Base-by-base conservation (phyloP, 1,284 basidiomycete species). In the Pseudozyma sp. region DNA sequence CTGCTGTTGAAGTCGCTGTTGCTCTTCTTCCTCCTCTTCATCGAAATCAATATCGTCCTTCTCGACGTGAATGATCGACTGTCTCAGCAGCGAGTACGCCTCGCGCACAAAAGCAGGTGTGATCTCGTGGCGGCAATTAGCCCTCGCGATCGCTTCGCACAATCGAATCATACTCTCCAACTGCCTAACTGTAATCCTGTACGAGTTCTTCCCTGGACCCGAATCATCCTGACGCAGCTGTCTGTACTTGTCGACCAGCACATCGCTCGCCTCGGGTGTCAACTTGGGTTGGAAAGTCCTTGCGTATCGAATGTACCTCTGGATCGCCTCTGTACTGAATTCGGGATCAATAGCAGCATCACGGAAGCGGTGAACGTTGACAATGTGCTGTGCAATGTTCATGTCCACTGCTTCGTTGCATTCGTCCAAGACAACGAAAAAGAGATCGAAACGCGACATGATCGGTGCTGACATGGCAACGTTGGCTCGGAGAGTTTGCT, bases 51-150 rank as follows among this genome's bases (percentile, higher is more conserved):
- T 92, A 80, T 99, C 96, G 83, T 99, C 97, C 86, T 98, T 95
- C 85, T 99, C 97, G 73, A 99, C 96, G 82, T 99, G 97, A 80
- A 99, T 98, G 86, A 99, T 99, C 3, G 95, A 98, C 86, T 98
- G 95, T 40, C 93, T 90, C 19, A 99, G 88, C 13, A 99, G 90
- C 34, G 90, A 91, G 86, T 94, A 98, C 1, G 97, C 96, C 86
- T 99, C 97, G 35, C 93, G 90, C 16, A 99, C 97, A 83, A 97
- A 97, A 1, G 89, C 91, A 0, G 95, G 95, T 0, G 73, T 78
- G 44, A 82, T 80, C 86, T 96, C 93, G 34, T 91, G 88, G 18
- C 92, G 92, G 85, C 97, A 99, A 84, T 98, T 97, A 2, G 96
- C 95, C 21, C 97, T 89, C 5, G 97, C 97, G 77, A 99, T 98